These are phyloP conservation scores for Globisporangium emineosum DNA, from an alignment of 352 stramenopile species.

Conservation along the genomic window DNA sequence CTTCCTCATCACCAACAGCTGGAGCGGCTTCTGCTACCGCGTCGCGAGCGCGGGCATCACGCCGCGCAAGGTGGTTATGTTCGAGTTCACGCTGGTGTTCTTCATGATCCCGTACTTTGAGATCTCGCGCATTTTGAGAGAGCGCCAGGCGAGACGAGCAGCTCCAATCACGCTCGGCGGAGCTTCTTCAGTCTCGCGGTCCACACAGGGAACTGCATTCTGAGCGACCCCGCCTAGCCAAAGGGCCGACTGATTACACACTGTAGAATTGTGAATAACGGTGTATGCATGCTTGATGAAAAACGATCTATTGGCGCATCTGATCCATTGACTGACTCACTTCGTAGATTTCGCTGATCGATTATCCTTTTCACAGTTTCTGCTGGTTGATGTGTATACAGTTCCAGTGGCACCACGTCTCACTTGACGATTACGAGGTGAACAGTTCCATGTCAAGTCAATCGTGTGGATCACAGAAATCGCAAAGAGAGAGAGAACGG, in stretches of 20 bases:
- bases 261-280: neutral
- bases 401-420: neutral
- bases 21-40: conserved; percentile 13
- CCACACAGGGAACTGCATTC: neutral
- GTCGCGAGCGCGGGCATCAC: conserved; percentile 10
- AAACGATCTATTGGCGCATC: neutral
- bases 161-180: neutral
- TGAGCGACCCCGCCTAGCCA: neutral
- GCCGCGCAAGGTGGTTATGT: conserved; percentile 4
- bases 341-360: neutral
- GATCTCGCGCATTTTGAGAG: conserved; percentile 1
- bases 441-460: neutral
- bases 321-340: too few species aligned
- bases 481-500: too few species aligned
- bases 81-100: conserved; percentile 11
- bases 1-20: conserved; percentile 15
- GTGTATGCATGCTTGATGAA: neutral
- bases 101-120: conserved; percentile 14
- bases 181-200: neutral
- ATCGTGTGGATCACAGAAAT: too few species aligned
- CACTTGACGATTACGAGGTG: neutral
- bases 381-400: neutral
- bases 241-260: neutral
- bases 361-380: neutral
- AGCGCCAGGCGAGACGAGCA: neutral